Evolutionary conservation across 176 grass and related monocot genomes (phyloP).

Genomic region (Ananas comosus): DNA sequence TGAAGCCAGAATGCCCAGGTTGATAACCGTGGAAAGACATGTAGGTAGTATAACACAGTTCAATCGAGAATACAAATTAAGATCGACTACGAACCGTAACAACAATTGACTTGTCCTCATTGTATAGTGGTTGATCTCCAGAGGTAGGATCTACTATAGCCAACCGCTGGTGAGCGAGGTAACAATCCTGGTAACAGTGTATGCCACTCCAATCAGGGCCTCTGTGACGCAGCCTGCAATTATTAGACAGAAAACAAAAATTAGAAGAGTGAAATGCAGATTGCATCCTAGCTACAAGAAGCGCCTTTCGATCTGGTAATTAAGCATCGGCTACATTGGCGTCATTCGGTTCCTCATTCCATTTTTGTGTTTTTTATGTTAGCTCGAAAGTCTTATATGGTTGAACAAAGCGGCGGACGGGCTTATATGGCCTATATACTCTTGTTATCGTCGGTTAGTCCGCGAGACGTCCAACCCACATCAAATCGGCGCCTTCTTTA

Average conservation of each 20-base stretch:
- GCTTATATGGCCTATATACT: too few relatives aligned
- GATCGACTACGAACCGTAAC: constrained; percentile 66
- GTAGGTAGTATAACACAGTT: too few relatives aligned
- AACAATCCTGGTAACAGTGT: constrained; percentile 73
- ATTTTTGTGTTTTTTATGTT: too few relatives aligned
- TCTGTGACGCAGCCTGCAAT: constrained; percentile 63
- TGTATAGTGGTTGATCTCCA: constrained; percentile 90
- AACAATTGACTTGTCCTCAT: constrained; percentile 85
- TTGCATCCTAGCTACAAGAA: background rate
- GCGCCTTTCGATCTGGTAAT: background rate
- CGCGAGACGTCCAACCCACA: too few relatives aligned
- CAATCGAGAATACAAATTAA: background rate
- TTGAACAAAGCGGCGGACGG: too few relatives aligned
- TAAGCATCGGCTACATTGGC: background rate
- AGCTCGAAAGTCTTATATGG: too few relatives aligned
- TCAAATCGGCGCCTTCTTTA: too few relatives aligned
- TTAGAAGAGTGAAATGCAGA: too few relatives aligned
- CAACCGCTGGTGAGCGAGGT: constrained; percentile 87
- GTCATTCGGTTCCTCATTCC: background rate
- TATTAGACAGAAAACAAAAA: background rate
- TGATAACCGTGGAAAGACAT: too few relatives aligned
- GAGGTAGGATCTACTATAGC: constrained; percentile 86
- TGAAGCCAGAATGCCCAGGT: too few relatives aligned
- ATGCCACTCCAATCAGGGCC: constrained; percentile 97
- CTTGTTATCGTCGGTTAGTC: too few relatives aligned